Evolutionary conservation across 2,329 filamentous ascomycete genomes (phyloP).

Genomic region (Fusarium ambrosium): DNA sequence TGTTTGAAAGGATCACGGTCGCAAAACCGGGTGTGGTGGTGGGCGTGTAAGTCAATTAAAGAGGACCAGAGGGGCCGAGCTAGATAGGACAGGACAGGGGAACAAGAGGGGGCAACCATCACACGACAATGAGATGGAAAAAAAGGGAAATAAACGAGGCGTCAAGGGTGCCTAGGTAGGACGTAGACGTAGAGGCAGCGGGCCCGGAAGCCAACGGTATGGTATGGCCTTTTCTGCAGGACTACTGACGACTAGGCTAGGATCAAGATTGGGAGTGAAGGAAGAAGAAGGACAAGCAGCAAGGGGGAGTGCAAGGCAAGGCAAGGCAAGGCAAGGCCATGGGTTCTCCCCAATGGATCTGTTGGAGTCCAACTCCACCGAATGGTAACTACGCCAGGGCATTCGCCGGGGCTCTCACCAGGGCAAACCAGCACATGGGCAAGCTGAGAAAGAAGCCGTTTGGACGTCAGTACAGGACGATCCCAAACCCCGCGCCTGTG

Average conservation of each 20-base stretch:
- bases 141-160: slow-evolving; percentile 16
- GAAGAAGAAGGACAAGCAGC: slow-evolving; percentile 7
- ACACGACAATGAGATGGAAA: slow-evolving; percentile 32
- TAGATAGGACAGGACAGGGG: slow-evolving; percentile 16
- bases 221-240: neutral
- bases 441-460: slow-evolving; percentile 29
- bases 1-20: slow-evolving; percentile 12
- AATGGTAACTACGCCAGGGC: slow-evolving; percentile 9
- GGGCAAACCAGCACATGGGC: slow-evolving; percentile 31
- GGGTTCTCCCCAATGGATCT: neutral
- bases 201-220: slow-evolving; percentile 3
- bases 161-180: neutral
- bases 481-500: neutral
- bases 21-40: slow-evolving; percentile 24
- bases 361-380: slow-evolving; percentile 10
- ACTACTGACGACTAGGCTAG: slow-evolving; percentile 7
- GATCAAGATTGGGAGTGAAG: slow-evolving; percentile 5
- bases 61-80: slow-evolving; percentile 28
- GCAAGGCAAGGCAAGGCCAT: slow-evolving; percentile 6
- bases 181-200: neutral
- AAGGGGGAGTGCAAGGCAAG: slow-evolving; percentile 22
- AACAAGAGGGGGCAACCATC: slow-evolving; percentile 31
- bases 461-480: neutral
- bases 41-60: slow-evolving; percentile 49
- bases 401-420: slow-evolving; percentile 25